Evolutionary conservation across 768 basidiomycete species (phyloP).

Genomic region (Psilocybe tampanensis): DNA sequence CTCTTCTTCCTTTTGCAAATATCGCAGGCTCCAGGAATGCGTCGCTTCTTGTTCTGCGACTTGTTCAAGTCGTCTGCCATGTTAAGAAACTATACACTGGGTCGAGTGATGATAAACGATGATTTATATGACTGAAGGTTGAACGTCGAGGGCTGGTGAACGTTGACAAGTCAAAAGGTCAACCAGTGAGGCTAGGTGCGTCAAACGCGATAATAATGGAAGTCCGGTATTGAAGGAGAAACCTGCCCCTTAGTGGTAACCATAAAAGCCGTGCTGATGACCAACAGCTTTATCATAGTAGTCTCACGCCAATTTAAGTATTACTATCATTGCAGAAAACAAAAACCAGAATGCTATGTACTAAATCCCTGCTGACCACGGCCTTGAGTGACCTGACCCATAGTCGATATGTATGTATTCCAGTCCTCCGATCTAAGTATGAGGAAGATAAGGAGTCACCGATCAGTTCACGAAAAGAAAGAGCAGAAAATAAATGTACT

Average conservation of each 20-base stretch:
- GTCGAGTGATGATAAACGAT: background rate
- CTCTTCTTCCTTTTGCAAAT: slow-evolving; percentile 76
- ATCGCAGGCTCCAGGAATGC: slow-evolving; percentile 74
- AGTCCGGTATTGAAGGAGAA: too few species aligned
- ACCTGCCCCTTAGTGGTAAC: too few species aligned
- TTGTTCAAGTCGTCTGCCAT: background rate
- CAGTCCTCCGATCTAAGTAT: slow-evolving; percentile 47
- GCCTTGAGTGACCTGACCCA: slow-evolving; percentile 30
- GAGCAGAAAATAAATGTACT: slow-evolving; percentile 41
- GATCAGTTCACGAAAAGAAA: background rate
- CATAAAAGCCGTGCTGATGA: too few species aligned
- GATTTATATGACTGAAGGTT: background rate
- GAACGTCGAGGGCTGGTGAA: background rate
- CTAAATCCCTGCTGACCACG: background rate
- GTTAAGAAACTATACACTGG: background rate
- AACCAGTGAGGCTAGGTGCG: too few species aligned
- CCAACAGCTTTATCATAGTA: too few species aligned
- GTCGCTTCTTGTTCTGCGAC: slow-evolving; percentile 49
- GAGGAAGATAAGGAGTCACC: too few species aligned
- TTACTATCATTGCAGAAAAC: background rate
- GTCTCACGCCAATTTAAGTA: too few species aligned
- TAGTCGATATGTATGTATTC: slow-evolving; percentile 42
- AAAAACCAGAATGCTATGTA: background rate
- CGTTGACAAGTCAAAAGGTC: background rate
- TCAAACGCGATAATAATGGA: too few species aligned